Conservation (phyloP, 2,329 filamentous ascomycete genomes). For the Ophiocordyceps unilateralis region DNA sequence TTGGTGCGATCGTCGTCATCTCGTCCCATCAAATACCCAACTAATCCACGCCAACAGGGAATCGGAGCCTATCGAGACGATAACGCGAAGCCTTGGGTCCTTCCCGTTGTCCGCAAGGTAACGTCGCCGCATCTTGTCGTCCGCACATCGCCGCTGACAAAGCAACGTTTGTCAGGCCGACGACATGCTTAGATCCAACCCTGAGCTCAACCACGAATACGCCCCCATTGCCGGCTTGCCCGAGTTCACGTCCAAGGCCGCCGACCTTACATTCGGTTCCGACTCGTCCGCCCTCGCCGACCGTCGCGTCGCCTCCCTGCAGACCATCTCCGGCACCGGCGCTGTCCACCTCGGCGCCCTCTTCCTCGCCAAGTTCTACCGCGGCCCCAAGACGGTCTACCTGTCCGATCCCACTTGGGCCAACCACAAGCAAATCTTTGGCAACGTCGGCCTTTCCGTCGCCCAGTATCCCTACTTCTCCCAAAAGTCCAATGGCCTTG, state of each 20-base stretch:
- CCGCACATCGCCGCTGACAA: conserved; percentile 5
- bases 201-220: conserved; percentile 93
- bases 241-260: conserved; percentile 74
- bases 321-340: conserved; percentile 95
- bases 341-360: conserved; percentile 85
- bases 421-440: conserved; percentile 98
- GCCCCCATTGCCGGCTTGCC: conserved; percentile 83
- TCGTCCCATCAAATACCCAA: too few species aligned
- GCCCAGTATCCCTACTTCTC: conserved; percentile 90
- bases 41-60: conserved; percentile 23
- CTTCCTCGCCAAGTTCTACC: conserved; percentile 88
- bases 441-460: conserved; percentile 65
- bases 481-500: conserved; percentile 72
- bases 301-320: conserved; percentile 64
- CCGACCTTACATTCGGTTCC: conserved; percentile 71
- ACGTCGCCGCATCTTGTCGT: background rate
- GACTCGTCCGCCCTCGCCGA: conserved; percentile 70
- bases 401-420: conserved; percentile 93
- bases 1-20: conserved; percentile 39
- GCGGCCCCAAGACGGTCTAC: conserved; percentile 60
- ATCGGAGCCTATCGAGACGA: conserved; percentile 92
- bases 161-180: conserved; percentile 63
- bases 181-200: conserved; percentile 72
- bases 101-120: conserved; percentile 95
- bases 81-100: conserved; percentile 90